Conservation (phyloP, 208 protist genomes). For the Trypanosomatidae sp. region DNA sequence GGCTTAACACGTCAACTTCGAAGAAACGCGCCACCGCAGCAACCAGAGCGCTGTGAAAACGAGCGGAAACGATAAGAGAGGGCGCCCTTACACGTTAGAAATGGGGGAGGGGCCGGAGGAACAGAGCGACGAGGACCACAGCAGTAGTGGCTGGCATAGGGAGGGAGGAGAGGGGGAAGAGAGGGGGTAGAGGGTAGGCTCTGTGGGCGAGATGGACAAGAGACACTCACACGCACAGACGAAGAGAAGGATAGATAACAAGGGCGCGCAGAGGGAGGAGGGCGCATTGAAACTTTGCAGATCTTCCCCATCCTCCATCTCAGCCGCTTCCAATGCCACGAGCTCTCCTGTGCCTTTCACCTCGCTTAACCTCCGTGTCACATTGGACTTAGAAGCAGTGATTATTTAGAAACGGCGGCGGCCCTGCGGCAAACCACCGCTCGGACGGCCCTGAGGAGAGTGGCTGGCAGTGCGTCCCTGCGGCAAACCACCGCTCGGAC, state of each 20-base stretch:
- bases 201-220: background rate
- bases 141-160: background rate
- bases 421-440: slow-evolving; percentile 18
- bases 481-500: slow-evolving; percentile 24
- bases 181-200: background rate
- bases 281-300: background rate
- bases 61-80: background rate
- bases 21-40: background rate
- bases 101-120: background rate
- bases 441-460: slow-evolving; percentile 20
- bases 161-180: background rate
- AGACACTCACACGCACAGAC: background rate
- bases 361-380: background rate
- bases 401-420: slow-evolving; percentile 18
- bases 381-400: background rate
- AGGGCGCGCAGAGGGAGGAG: background rate
- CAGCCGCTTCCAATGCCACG: background rate
- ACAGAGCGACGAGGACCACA: background rate
- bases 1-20: background rate
- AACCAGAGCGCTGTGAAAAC: too few species aligned
- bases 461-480: slow-evolving; percentile 7
- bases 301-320: background rate
- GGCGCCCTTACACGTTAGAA: slow-evolving; percentile 2
- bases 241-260: background rate
- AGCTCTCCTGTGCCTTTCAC: background rate